Base-by-base conservation (phyloP, 2,329 filamentous ascomycete species). In the Phyllosticta citriasiana region DNA sequence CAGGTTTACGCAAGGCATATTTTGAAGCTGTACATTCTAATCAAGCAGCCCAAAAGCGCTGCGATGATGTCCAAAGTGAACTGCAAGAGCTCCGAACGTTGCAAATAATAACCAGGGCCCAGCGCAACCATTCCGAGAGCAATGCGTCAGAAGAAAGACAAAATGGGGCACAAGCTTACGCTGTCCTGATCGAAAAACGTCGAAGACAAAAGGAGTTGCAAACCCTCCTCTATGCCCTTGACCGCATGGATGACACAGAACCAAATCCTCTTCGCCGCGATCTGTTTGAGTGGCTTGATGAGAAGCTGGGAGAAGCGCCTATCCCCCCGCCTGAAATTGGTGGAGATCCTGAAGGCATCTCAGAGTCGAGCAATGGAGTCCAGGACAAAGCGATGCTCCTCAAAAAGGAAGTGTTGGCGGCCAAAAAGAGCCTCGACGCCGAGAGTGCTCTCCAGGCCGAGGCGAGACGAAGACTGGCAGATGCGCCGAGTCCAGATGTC, bases 181-280 rank as follows among this genome's bases (percentile, higher is more conserved):
- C 80, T 14, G 63, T 69, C 22, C 70, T 81, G 19, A 71, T 80
- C 24, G 77, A 73, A 50, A 76, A 79, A 62, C 76, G 77, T 40
- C 73, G 74, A 16, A 74, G 73, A n/a, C 72, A 76, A 64, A 71
- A 72, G 55, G 79, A 78, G 62, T 68, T 81, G 2, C 74, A 78
- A 57, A 71, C 80, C 19, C 76, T 80, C 33, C 74, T 78, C 57
- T 72, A 75, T 25, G 75, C 78, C 54, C 65, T 81, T 5, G 73
- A 77, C 22, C 71, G 69, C 51, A 40, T 76, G 16, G 57, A 72
- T n/a, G 66, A 66, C 58, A 65, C 67, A 26, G 73, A 77, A 55
- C 69, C 78, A 4, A 70, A 72, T 16, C 64, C 63, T 19, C 59
- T 63, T 2, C 61, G 63, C 14, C 64, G 66, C 16, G 71, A 73